phyloP scores from a whole-genome alignment of 768 basidiomycete genomes.

The Lenzites betulinus region DNA sequence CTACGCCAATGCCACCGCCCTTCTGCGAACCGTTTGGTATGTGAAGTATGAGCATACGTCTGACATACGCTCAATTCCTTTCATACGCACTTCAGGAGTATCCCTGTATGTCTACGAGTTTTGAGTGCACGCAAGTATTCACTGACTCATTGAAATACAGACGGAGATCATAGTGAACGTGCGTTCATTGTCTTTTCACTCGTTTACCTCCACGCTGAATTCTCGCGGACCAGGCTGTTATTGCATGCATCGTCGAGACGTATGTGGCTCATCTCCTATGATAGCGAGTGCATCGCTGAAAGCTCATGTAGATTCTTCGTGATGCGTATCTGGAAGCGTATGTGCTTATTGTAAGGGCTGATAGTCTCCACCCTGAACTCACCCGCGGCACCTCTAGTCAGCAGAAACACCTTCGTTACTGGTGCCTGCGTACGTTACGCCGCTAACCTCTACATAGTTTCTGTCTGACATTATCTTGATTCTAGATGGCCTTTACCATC shows the following conservation, averaged over 20 bases:
- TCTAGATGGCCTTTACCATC: slow-evolving; percentile 2
- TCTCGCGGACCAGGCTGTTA: background rate
- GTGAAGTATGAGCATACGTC: background rate
- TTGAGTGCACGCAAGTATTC: background rate
- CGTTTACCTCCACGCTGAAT: background rate
- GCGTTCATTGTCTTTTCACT: background rate
- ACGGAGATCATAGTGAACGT: slow-evolving; percentile 4
- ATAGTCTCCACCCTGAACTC: background rate
- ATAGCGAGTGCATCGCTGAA: background rate
- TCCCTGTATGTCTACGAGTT: background rate
- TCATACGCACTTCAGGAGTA: background rate
- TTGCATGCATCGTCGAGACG: slow-evolving; percentile 1
- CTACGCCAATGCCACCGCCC: slow-evolving; percentile 10
- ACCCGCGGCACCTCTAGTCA: background rate
- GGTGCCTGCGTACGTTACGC: background rate
- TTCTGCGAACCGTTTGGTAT: slow-evolving; percentile 11
- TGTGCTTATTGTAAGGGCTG: background rate
- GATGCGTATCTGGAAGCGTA: slow-evolving; percentile 7
- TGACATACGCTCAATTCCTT: background rate
- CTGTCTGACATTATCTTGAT: background rate
- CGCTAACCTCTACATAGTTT: background rate
- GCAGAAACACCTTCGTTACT: background rate
- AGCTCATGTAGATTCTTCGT: background rate
- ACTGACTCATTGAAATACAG: background rate
- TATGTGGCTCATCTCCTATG: background rate